Base-by-base conservation (phyloP, 2,329 filamentous ascomycete genomes). In the Pseudocercospora fuligena region DNA sequence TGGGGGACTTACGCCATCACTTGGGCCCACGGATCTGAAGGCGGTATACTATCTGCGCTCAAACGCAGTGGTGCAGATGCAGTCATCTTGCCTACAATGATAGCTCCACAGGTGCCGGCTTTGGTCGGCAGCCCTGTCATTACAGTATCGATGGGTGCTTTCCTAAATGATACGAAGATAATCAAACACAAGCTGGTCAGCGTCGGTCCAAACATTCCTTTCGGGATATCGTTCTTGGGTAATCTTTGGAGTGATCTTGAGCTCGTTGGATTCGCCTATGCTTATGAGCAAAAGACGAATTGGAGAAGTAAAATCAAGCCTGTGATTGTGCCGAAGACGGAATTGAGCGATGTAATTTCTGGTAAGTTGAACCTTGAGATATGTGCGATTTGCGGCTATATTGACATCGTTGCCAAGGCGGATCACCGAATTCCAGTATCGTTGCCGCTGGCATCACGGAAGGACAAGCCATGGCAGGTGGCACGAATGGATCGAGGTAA, bases 61-160 rank as follows among this genome's bases (percentile, higher is more conserved):
- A 53, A 53, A 19, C 63, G 63, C 43, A 61, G 25, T 27, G 60
- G 60, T 14, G 57, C 58, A 11, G 60, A 53, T 25, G 63, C 57
- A 8, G 21, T 65, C 9, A 19, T 65, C 16, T 47, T 65, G 11
- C 63, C 63, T 4, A 61, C 63, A 1, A 40, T 56, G 12, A 46
- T 65, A 4, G 59, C 63, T 3, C 43, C 58, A 9, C 27, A 27
- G 11, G 23, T 57, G 1, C 63, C 63, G 29, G 57, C 57, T 0
- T 46, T 65, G n/a, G 54, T 65, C 21, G 58, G 63, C 1, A 65
- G 63, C 29, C 63, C 63, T 1, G 57, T 65, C 31, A 51, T 65
- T 16, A 54, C 57, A 0, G 58, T 65, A 3, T 58, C 63, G 2
- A 61, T 65, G 63, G 63, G 58, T 5, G 57, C 63, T 6, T 65